Percentiles rank a stretch among this genome's conserved stretches.
Evolutionary conservation across 176 grass and related monocot genomes (phyloP).

Genomic region (Chrysopogon serrulatus): DNA sequence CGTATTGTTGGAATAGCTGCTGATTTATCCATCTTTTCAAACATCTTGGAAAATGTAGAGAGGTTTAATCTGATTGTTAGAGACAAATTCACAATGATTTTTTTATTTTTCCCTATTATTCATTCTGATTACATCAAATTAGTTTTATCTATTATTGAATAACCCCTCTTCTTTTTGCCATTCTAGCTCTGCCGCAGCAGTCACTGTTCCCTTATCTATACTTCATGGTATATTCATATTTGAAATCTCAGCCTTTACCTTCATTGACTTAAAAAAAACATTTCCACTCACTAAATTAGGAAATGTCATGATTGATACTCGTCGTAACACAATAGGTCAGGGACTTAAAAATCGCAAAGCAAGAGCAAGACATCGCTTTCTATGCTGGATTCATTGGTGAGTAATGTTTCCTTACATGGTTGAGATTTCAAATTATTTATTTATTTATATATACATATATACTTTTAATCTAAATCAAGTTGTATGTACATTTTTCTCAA

Average conservation of each 20-base stretch:
- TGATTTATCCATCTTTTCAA: not conserved
- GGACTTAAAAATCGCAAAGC: constrained; percentile 51
- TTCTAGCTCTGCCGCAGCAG: constrained; percentile 49
- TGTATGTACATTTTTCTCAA: not conserved
- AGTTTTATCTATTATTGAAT: not conserved
- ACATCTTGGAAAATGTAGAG: not conserved
- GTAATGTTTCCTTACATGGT: not conserved
- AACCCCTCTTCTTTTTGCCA: not conserved
- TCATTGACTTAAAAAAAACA: not conserved
- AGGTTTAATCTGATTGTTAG: not conserved
- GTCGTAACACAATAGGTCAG: constrained; percentile 39
- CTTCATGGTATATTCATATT: not conserved
- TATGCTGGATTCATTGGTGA: constrained; percentile 73
- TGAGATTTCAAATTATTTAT: not conserved
- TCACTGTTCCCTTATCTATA: constrained; percentile 38
- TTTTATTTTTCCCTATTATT: not conserved
- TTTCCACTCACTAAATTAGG: not conserved
- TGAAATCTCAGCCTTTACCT: not conserved
- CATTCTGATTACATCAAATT: not conserved
- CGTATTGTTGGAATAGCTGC: no score
- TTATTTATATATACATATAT: not conserved
- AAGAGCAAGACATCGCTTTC: constrained; percentile 66
- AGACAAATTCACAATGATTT: not conserved
- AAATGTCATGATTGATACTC: not conserved
- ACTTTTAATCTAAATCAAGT: not conserved